Percentiles rank a stretch among this genome's conserved stretches.
Conservation (phyloP, 345 rosid species). For the Punica granatum region DNA sequence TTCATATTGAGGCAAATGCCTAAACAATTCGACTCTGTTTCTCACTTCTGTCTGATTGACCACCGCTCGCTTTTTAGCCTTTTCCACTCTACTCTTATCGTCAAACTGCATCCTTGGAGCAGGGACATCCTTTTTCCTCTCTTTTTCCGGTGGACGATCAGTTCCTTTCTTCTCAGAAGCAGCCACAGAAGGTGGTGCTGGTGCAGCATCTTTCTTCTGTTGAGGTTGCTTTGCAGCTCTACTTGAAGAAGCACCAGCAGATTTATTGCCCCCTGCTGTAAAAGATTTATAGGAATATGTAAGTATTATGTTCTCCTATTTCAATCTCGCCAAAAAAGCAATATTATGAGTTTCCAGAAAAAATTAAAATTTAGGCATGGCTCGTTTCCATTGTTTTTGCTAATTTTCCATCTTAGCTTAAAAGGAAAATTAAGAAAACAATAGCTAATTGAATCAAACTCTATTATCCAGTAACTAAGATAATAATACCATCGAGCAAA, state of each 20-base stretch:
- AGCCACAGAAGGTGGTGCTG: constrained; percentile 26
- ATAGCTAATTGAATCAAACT: no score
- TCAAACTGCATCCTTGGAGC: constrained; percentile 96
- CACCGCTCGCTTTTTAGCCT: constrained; percentile 86
- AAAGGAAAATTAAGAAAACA: background rate
- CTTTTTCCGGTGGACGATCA: constrained; percentile 62
- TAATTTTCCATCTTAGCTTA: no score
- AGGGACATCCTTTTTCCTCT: constrained; percentile 87
- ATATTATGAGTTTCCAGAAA: no score
- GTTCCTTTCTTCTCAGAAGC: constrained; percentile 67
- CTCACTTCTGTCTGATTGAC: no score
- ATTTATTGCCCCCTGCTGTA: constrained; percentile 53
- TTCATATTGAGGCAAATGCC: constrained; percentile 98
- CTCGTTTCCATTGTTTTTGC: no score
- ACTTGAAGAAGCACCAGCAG: constrained; percentile 28
- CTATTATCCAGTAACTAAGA: no score
- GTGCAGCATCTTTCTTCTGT: constrained; percentile 50
- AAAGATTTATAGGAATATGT: background rate
- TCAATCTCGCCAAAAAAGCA: background rate
- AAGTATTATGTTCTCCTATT: background rate
- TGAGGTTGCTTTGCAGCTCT: constrained; percentile 43
- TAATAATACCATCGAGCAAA: no score
- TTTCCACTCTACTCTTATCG: constrained; percentile 80
- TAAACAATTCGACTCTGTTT: no score
- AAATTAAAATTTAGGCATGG: no score